Percentiles rank a stretch among this genome's conserved stretches.
Evolutionary conservation across 805 yeast species (phyloP).

Genomic region (Wickerhamiella qilinensis): DNA sequence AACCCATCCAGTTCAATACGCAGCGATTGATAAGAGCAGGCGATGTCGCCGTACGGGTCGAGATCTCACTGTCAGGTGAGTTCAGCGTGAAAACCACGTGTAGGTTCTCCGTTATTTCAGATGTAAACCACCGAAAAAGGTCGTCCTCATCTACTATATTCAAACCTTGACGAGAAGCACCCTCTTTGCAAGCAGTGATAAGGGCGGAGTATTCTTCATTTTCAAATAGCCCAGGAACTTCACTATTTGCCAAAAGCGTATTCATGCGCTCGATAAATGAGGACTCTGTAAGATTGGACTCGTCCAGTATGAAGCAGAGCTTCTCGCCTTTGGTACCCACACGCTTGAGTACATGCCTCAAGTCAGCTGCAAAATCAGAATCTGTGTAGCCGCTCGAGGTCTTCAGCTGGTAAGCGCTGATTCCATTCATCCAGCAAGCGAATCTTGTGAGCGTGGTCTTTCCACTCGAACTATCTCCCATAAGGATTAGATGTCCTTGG

Average conservation of each 20-base stretch:
- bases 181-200: constrained; percentile 38
- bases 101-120: constrained; percentile 48
- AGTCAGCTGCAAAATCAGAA: constrained; percentile 47
- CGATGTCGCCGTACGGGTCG: constrained; percentile 43
- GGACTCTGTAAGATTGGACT: constrained; percentile 57
- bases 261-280: constrained; percentile 84
- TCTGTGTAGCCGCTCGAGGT: constrained; percentile 40
- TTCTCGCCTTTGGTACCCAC: constrained; percentile 42
- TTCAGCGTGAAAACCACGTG: constrained; percentile 73
- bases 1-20: constrained; percentile 78
- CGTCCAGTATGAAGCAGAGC: constrained; percentile 63
- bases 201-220: constrained; percentile 48
- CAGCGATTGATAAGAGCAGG: constrained; percentile 87
- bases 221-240: constrained; percentile 75
- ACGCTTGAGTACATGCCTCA: constrained; percentile 36
- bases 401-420: constrained; percentile 39
- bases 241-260: constrained; percentile 82
- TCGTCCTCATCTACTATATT: constrained; percentile 51
- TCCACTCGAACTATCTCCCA: constrained; percentile 74
- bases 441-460: constrained; percentile 60
- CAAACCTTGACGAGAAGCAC: constrained; percentile 42
- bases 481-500: constrained; percentile 79
- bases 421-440: constrained; percentile 85
- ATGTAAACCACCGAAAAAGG: constrained; percentile 55
- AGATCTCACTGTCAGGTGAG: constrained; percentile 27